Evolutionary conservation across 2,329 filamentous ascomycete species (phyloP), one percentile per base, ranked within the genome.

Genomic region (Sarocladiaceae sp.): DNA sequence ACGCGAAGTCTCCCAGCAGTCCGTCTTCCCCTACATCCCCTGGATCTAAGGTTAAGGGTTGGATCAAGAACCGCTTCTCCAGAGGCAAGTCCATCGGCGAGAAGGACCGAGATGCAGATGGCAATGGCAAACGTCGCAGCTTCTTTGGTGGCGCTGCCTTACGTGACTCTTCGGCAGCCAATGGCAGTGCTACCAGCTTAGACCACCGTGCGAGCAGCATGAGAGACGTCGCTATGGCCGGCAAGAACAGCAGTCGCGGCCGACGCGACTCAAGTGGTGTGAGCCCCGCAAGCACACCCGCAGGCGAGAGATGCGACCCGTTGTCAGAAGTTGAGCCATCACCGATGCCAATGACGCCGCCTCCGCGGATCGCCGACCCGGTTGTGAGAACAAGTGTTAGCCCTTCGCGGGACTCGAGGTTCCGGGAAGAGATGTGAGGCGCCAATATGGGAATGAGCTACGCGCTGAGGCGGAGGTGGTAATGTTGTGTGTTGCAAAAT

Each of bases 401-500:
- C 56, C 76, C 77, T 1, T 70, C 62, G 4, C 64, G 78, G 44
- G 75, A 76, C 49, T 79, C 78, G 31, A 74, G 68, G 51, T 83
- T 83, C 51, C 66, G 65, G 39, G 80, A 83, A 61, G 72, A 75
- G 49, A 69, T 82, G n/a, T 43, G 9, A n/a, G n/a, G n/a, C n/a
- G n/a, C n/a, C n/a, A n/a, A n/a, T n/a, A n/a, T n/a, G n/a, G n/a
- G n/a, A n/a, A n/a, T n/a, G n/a, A n/a, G n/a, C n/a, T n/a, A n/a
- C n/a, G n/a, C n/a, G n/a, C n/a, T n/a, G n/a, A 29, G 6, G 9
- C 4, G 13, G 12, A 35, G 18, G 11, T 6, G 13, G 33, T 35
- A 35, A 35, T 35, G 16, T 18, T 19, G 6, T 11, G 33, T n/a
- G n/a, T n/a, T n/a, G n/a, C n/a, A n/a, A n/a, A n/a, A n/a, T n/a